Conservation (phyloP, 495 filamentous ascomycete genomes). For the Terfezia boudieri region DNA sequence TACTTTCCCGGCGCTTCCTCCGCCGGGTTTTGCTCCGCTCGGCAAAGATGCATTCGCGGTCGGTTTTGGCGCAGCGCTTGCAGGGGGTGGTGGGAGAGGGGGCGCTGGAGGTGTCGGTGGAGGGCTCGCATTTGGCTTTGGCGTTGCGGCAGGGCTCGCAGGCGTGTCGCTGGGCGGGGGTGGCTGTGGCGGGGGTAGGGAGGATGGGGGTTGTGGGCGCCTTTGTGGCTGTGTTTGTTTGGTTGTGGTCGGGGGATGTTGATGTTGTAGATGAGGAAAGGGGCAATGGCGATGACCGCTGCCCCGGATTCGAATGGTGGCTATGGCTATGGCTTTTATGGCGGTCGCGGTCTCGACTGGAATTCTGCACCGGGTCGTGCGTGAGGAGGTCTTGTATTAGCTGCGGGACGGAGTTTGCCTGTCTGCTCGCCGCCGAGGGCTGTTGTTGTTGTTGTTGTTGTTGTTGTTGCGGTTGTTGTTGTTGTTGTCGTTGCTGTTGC, state of each 20-base stretch:
- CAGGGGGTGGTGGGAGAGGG: slow-evolving; percentile 43
- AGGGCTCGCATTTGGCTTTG: slow-evolving; percentile 72
- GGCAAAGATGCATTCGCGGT: slow-evolving; percentile 57
- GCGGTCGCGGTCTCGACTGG: background rate
- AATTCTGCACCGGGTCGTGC: background rate
- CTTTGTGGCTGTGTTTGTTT: no score
- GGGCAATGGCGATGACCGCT: background rate
- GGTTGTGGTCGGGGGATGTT: no score
- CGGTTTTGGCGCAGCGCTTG: slow-evolving; percentile 68
- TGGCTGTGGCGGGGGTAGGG: background rate
- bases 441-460: background rate
- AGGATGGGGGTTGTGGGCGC: no score
- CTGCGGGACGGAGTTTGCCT: background rate
- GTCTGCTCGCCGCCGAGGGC: background rate
- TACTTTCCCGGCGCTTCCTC: slow-evolving; percentile 36
- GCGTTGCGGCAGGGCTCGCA: slow-evolving; percentile 79
- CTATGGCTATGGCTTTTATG: background rate
- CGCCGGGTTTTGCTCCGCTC: slow-evolving; percentile 65
- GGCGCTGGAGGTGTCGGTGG: slow-evolving; percentile 21
- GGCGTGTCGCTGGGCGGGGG: slow-evolving; percentile 40
- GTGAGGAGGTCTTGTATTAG: background rate
- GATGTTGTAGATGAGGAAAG: no score
- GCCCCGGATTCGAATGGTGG: background rate
- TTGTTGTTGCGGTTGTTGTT: background rate
- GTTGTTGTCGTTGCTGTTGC: background rate